Percentiles rank a stretch among this genome's conserved stretches.
These are phyloP conservation scores for Passiflora organensis DNA, from an alignment of 345 rosid species.

Conservation along the genomic window DNA sequence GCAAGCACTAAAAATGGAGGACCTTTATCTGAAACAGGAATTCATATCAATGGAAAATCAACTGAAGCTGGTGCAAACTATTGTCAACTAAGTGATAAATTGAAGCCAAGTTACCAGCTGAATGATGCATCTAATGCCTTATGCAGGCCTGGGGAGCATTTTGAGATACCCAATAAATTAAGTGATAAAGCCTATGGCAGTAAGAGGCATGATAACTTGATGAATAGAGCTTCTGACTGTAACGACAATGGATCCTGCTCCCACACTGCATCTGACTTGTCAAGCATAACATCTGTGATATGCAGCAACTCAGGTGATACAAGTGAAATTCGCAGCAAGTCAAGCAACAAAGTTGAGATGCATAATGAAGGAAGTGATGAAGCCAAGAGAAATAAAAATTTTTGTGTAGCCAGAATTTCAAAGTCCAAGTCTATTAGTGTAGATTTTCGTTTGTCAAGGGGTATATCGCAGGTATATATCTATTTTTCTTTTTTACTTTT, in stretches of 20 bases:
- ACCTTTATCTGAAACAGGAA: slow-evolving; percentile 33
- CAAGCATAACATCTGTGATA: slow-evolving; percentile 34
- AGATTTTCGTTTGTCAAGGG: slow-evolving; percentile 91
- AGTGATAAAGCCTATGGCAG: slow-evolving; percentile 31
- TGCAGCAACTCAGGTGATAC: slow-evolving; percentile 34
- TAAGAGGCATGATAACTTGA: slow-evolving; percentile 29
- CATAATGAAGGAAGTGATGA: slow-evolving; percentile 37
- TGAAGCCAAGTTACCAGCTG: slow-evolving; percentile 17
- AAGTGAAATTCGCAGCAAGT: slow-evolving; percentile 40
- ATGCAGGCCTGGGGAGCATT: slow-evolving; percentile 28
- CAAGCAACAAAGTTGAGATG: slow-evolving; percentile 28
- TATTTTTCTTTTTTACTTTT: slow-evolving; percentile 4
- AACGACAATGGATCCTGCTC: slow-evolving; percentile 28
- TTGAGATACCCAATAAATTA: slow-evolving; percentile 27
- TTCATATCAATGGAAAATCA: slow-evolving; percentile 36
- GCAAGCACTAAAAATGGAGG: slow-evolving; percentile 18
- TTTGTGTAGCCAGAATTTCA: slow-evolving; percentile 57
- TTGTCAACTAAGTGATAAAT: slow-evolving; percentile 23
- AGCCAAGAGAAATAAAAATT: slow-evolving; percentile 49
- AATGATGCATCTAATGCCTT: slow-evolving; percentile 35
- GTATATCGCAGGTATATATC: slow-evolving; percentile 81
- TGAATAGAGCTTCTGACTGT: slow-evolving; percentile 33
- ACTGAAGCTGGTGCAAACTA: slow-evolving; percentile 18
- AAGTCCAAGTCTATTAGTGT: slow-evolving; percentile 75
- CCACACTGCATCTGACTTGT: slow-evolving; percentile 30